Evolutionary conservation across 2,329 filamentous ascomycete genomes (phyloP).

Genomic region (Calonectria fujianensis): DNA sequence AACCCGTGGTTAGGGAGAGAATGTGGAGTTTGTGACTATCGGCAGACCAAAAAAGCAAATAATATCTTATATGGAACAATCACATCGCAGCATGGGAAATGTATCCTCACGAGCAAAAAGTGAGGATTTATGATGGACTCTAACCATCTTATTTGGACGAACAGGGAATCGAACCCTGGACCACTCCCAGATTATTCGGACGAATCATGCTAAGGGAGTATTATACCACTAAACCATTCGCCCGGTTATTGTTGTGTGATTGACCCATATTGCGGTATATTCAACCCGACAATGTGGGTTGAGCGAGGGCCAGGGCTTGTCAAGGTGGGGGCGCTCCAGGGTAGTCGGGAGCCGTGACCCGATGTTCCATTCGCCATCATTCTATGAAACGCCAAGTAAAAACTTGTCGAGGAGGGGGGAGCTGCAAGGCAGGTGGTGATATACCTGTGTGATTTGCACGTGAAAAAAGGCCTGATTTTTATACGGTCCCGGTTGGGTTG

Average conservation of each 20-base stretch:
- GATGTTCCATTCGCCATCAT: slow-evolving; percentile 8
- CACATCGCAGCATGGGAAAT: slow-evolving; percentile 22
- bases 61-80: not conserved
- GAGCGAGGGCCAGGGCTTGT: not conserved
- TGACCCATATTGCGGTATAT: slow-evolving; percentile 32
- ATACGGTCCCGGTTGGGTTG: not conserved
- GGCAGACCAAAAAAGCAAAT: not conserved
- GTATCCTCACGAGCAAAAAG: slow-evolving; percentile 2
- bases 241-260: slow-evolving; percentile 39
- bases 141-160: slow-evolving; percentile 48
- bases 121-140: slow-evolving; percentile 29
- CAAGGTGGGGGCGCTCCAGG: slow-evolving; percentile 23
- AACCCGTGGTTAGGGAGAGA: no score
- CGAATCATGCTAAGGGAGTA: slow-evolving; percentile 53
- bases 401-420: not conserved
- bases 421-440: not conserved
- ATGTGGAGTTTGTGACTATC: not conserved
- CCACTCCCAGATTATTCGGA: slow-evolving; percentile 42
- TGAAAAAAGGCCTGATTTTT: slow-evolving; percentile 7
- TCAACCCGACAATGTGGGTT: not conserved
- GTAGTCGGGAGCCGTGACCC: slow-evolving; percentile 5
- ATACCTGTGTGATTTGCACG: not conserved
- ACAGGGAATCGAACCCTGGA: slow-evolving; percentile 54
- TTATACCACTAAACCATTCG: slow-evolving; percentile 57
- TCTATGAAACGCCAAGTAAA: slow-evolving; percentile 4